phyloP scores from a whole-genome alignment of 805 yeast genomes.

The Lipomyces chichibuensis region DNA sequence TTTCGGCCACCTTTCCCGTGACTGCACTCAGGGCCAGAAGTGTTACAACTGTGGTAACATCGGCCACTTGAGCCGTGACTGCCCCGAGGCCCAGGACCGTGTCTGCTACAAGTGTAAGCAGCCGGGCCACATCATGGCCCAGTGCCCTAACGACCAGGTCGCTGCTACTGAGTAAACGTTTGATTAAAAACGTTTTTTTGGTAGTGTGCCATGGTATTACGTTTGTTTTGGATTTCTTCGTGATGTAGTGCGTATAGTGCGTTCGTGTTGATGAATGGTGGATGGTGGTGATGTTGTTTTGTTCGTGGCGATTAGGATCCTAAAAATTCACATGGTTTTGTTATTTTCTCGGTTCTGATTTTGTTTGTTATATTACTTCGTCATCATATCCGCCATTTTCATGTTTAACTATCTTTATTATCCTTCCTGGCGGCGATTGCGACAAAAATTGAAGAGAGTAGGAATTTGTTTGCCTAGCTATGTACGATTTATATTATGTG shows the following conservation, averaged over 20 bases:
- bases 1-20: conserved; percentile 82
- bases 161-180: conserved; percentile 21
- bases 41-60: conserved; percentile 91
- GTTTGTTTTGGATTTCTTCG: conserved; percentile 4
- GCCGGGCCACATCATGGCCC: conserved; percentile 86
- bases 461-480: not conserved
- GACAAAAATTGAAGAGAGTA: not conserved
- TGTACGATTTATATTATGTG: not conserved
- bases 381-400: not conserved
- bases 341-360: not conserved
- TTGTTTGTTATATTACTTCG: not conserved
- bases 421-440: not conserved
- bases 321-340: not conserved
- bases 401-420: not conserved
- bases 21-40: conserved; percentile 70
- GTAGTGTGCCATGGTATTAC: conserved; percentile 1
- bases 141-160: conserved; percentile 57
- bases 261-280: not conserved
- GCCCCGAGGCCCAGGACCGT: conserved; percentile 62
- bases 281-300: not conserved
- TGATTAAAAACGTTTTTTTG: not conserved
- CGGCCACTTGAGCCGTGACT: conserved; percentile 86
- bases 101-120: conserved; percentile 75
- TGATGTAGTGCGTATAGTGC: not conserved
- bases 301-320: conserved; percentile 1